Percentiles rank a stretch among this genome's conserved stretches.
Evolutionary conservation across 257 asterid species (phyloP).

Genomic region (Solanum lycopersicoides): DNA sequence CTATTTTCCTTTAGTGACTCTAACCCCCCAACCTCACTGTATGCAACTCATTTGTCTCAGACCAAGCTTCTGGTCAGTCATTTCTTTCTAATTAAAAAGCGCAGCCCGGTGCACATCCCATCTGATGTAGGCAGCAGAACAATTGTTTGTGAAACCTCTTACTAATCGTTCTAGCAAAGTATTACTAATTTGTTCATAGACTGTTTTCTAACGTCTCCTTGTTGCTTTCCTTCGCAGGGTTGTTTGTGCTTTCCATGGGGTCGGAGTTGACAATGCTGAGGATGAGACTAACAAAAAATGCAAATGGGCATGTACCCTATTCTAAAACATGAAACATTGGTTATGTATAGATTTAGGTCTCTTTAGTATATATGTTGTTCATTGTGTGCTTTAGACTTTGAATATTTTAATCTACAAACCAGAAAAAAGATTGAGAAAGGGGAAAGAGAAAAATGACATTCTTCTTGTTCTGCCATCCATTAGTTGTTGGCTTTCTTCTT

Average conservation of each 20-base stretch:
- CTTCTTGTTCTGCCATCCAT: neutral
- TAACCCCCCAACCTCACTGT: neutral
- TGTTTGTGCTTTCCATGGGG: conserved; percentile 56
- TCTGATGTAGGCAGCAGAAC: neutral
- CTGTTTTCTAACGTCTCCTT: neutral
- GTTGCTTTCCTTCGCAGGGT: conserved; percentile 18
- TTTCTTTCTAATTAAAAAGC: neutral
- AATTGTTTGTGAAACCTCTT: neutral
- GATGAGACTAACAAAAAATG: neutral
- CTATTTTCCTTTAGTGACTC: neutral
- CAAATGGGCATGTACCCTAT: conserved; percentile 6
- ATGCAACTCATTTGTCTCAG: neutral
- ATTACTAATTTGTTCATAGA: neutral
- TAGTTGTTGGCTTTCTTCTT: neutral
- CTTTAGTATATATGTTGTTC: neutral
- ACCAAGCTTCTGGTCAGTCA: neutral
- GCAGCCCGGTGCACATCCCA: neutral
- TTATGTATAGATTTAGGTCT: neutral
- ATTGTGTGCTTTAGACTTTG: neutral
- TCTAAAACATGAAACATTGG: neutral
- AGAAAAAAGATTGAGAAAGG: neutral
- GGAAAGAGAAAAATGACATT: neutral
- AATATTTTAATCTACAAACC: neutral
- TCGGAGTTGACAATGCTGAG: conserved; percentile 13
- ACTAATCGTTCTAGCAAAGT: neutral